These are phyloP conservation scores for Schizothecium vesticola DNA, from an alignment of 495 filamentous ascomycete species.

Conservation along the genomic window DNA sequence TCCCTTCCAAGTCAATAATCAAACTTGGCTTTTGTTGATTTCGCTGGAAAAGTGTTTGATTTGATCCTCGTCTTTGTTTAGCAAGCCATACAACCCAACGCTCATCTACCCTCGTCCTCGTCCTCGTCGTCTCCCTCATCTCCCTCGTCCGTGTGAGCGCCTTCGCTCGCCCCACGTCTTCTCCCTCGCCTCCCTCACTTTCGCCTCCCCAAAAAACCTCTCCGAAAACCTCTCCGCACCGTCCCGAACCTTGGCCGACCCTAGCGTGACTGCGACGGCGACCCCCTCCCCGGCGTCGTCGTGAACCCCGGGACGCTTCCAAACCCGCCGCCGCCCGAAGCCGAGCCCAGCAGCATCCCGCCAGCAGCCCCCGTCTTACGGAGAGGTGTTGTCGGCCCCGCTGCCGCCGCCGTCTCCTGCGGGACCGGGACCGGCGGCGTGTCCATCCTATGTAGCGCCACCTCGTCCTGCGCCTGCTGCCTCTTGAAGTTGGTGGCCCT, in stretches of 20 bases:
- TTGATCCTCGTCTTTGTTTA: neutral
- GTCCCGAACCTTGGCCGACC: neutral
- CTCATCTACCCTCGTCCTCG: neutral
- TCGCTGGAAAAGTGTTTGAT: neutral
- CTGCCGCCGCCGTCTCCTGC: neutral
- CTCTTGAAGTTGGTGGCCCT: slow-evolving; percentile 67
- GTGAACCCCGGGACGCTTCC: neutral
- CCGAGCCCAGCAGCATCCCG: slow-evolving; percentile 1
- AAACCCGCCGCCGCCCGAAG: neutral
- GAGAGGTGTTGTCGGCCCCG: slow-evolving; percentile 12
- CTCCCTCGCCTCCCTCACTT: no score
- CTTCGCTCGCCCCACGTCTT: no score
- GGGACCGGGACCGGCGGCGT: slow-evolving; percentile 16
- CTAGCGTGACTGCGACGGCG: neutral
- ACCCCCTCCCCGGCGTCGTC: neutral
- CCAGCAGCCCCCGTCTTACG: neutral
- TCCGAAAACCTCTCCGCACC: neutral
- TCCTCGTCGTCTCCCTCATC: neutral
- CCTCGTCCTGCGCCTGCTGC: slow-evolving; percentile 40
- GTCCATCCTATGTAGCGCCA: slow-evolving; percentile 20
- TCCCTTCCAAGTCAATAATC: neutral
- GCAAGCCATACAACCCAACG: neutral
- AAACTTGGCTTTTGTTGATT: neutral
- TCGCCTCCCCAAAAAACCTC: no score
- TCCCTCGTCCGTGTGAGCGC: no score